phyloP scores from a whole-genome alignment of 2,329 filamentous ascomycete species.

The Colletotrichum acutatum region DNA sequence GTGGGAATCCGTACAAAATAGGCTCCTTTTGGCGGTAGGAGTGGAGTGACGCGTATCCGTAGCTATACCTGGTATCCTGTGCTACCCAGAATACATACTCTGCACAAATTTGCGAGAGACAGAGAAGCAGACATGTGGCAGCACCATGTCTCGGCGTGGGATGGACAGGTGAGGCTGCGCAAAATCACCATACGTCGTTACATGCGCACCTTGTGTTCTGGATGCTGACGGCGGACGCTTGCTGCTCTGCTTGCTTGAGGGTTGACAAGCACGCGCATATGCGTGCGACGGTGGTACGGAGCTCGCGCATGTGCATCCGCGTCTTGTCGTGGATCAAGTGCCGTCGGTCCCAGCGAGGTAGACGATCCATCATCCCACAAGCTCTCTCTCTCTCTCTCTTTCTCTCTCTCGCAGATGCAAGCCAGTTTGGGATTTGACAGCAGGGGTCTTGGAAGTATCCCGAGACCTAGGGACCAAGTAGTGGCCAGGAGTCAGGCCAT shows the following conservation, averaged over 20 bases:
- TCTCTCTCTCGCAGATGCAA: conserved; percentile 2
- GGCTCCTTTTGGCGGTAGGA: background rate
- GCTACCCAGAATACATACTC: background rate
- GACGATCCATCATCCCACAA: conserved; percentile 12
- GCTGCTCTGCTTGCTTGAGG: background rate
- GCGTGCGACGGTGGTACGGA: conserved; percentile 21
- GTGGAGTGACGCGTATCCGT: background rate
- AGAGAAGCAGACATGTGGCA: conserved; percentile 4
- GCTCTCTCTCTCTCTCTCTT: background rate
- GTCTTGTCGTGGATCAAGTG: conserved; percentile 17
- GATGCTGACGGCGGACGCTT: background rate
- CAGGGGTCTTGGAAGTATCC: conserved; percentile 18
- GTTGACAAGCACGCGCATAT: conserved; percentile 12
- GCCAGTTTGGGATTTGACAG: conserved; percentile 18
- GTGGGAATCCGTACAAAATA: background rate
- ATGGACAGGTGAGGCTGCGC: conserved; percentile 10
- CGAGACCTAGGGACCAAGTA: conserved; percentile 11
- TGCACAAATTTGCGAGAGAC: background rate
- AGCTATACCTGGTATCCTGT: background rate
- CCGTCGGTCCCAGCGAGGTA: conserved; percentile 9
- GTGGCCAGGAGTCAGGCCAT: conserved; percentile 17
- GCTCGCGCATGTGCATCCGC: conserved; percentile 13
- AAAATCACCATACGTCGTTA: background rate
- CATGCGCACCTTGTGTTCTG: background rate
- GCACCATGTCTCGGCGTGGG: conserved; percentile 11